A percentile compares a stretch with the other conserved stretches of the same genome.
These are phyloP conservation scores for Cryptococcus sp. DNA, from an alignment of 1,284 basidiomycete genomes.

Conservation along the genomic window DNA sequence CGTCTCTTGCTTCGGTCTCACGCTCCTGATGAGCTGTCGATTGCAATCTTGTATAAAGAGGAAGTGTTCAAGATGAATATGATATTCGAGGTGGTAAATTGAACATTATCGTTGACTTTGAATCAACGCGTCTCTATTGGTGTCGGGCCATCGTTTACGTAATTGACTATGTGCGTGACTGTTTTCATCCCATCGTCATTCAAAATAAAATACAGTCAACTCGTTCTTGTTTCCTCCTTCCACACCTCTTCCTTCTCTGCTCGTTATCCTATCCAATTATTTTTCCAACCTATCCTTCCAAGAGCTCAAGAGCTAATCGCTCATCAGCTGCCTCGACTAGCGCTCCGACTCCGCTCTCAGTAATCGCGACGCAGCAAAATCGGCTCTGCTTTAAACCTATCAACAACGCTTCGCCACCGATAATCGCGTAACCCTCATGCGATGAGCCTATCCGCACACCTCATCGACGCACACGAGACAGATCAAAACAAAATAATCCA, in stretches of 20 bases:
- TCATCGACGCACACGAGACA: slow-evolving; percentile 36
- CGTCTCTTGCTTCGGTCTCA: too few relatives aligned
- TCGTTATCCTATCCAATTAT: neutral
- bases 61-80: too few relatives aligned
- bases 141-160: neutral
- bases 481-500: slow-evolving; percentile 18
- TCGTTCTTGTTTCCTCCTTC: neutral
- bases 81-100: too few relatives aligned
- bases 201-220: slow-evolving; percentile 6
- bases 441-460: slow-evolving; percentile 41
- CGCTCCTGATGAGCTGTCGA: neutral
- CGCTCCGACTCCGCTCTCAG: too few relatives aligned
- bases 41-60: neutral
- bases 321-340: too few relatives aligned
- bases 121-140: neutral
- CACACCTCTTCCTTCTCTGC: neutral
- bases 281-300: too few relatives aligned
- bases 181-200: slow-evolving; percentile 7
- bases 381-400: too few relatives aligned
- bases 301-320: too few relatives aligned
- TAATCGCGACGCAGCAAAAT: too few relatives aligned
- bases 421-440: neutral
- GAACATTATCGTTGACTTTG: neutral
- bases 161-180: slow-evolving; percentile 2
- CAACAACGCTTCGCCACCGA: neutral